Evolutionary conservation across 129 eudicot genomes (phyloP), one percentile per base, ranked within the genome.

Genomic region (Chrysanthemum lavandulifolium): DNA sequence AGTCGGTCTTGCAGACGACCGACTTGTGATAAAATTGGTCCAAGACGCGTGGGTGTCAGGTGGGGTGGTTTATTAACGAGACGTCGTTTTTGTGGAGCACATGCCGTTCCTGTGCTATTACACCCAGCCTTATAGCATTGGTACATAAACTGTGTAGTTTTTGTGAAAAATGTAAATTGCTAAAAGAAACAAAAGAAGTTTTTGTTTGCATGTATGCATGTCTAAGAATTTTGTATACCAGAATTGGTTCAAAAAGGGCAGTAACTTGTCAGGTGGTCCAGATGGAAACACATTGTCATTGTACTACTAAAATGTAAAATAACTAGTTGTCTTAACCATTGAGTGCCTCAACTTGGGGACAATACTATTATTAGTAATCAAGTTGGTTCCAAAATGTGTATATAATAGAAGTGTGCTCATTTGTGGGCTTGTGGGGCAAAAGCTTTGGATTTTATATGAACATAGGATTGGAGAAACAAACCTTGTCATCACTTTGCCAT

Each of bases 401-500:
- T 15, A 50, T 52, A 5, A 31, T 49, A 6, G 15, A 5, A 68
- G 13, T 50, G 27, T 70, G 16, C 53, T 7, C 68, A 43, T n/a
- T 13, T 57, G 56, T 58, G 45, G 60, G 27, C 47, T n/a, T 58
- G 67, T 72, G 68, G 75, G 15, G 59, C 21, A 14, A 31, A 25
- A 54, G 76, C 29, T 58, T 59, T 33, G 23, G 45, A 36, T 40
- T 40, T 68, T 48, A 16, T 59, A 61, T 76, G 33, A 76, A 61
- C 71, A 61, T 40, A 6, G 47, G 47, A 40, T 40, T 40, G 10
- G 47, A 7, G 10, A 40, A 40, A 40, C 47, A 40, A 40, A 51
- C 53, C 66, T 63, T 49, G 50, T 62, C 45, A 72, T 13, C 67
- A 62, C 47, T 52, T 13, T 69, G 64, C 52, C 74, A 31, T 73